Conservation (phyloP, 2,329 filamentous ascomycete species). For the Sarocladiaceae sp. region DNA sequence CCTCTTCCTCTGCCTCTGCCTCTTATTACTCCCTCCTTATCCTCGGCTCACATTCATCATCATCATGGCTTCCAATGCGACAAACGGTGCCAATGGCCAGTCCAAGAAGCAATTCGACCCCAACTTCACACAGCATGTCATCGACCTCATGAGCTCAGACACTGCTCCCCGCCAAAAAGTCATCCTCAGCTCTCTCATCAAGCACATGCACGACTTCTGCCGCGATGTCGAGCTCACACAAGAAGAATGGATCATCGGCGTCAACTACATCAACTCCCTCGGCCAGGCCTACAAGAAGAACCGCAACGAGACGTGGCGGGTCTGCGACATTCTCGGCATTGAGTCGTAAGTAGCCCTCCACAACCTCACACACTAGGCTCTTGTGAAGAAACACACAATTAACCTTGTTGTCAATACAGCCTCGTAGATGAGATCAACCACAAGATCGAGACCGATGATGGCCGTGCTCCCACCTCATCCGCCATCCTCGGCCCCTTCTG, state of each 20-base stretch:
- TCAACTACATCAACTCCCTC: slow-evolving; percentile 68
- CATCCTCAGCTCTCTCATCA: slow-evolving; percentile 58
- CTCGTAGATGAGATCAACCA: slow-evolving; percentile 34
- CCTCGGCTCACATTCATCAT: slow-evolving; percentile 5
- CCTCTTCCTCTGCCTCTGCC: neutral
- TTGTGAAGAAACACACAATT: neutral
- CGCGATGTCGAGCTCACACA: slow-evolving; percentile 70
- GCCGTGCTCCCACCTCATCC: slow-evolving; percentile 62
- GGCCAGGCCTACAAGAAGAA: slow-evolving; percentile 62
- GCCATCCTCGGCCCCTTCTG: slow-evolving; percentile 75
- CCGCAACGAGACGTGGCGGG: slow-evolving; percentile 67
- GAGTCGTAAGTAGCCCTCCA: slow-evolving; percentile 51
- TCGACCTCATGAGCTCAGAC: slow-evolving; percentile 67
- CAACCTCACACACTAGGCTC: too few species aligned
- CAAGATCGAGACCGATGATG: slow-evolving; percentile 45
- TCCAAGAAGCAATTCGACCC: slow-evolving; percentile 56
- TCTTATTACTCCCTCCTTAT: neutral
- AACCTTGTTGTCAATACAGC: slow-evolving; percentile 24
- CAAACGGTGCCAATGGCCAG: slow-evolving; percentile 22
- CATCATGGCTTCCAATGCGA: slow-evolving; percentile 12
- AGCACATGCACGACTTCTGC: slow-evolving; percentile 71
- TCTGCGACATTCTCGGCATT: slow-evolving; percentile 67
- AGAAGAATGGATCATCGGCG: slow-evolving; percentile 71
- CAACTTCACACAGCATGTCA: slow-evolving; percentile 67
- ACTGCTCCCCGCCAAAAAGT: slow-evolving; percentile 57